Base-by-base conservation (phyloP, 2,329 filamentous ascomycete species). In the Hymenoscyphus occultus region DNA sequence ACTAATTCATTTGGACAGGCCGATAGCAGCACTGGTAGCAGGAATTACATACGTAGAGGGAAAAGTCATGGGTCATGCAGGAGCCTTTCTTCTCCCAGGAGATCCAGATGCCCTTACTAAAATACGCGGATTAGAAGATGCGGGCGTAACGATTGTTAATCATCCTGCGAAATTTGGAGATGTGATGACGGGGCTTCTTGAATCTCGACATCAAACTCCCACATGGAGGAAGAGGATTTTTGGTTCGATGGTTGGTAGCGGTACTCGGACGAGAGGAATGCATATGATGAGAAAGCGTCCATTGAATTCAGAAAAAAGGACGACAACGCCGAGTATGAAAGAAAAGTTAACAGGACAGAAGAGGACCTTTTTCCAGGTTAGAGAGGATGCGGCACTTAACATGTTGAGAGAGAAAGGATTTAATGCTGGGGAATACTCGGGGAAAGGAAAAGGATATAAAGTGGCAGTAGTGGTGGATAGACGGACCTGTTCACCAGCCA, bases 11-110 rank as follows among this genome's bases (percentile, higher is more conserved):
- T 1, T 40, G 28, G 3, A n/a, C 35, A 61, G 45, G 16, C 90
- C 91, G 0, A 90, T 93, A 56, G 86, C 89, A 72, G 90, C 87
- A 58, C 79, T 92, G 5, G 81, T 93, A 35, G 90, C 85, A 39
- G 90, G 91, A 4, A 78, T 87, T 59, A 78, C 85, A 67, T 88
- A 88, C n/a, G 82, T 83, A 5, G 78, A 80, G 16, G 87, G 87
- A 14, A 83, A 84, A 28, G 83, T 92, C 56, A 93, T 93, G 90
- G 91, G 91, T 10, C 91, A 94, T 75, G 89, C 90, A 10, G 91
- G 91, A 56, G 91, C 91, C 14, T 91, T 90, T 80, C 81, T 82
- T 62, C 82, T 86, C 1, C 82, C 86, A 6, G 88, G 88, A 22
- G 90, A 93, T 73, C 84, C 86, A 3, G 82, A 82, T 66, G 85